Evolutionary conservation across 176 grass and related monocot species (phyloP), one percentile per base, ranked within the genome.

Genomic region (Areca catechu): DNA sequence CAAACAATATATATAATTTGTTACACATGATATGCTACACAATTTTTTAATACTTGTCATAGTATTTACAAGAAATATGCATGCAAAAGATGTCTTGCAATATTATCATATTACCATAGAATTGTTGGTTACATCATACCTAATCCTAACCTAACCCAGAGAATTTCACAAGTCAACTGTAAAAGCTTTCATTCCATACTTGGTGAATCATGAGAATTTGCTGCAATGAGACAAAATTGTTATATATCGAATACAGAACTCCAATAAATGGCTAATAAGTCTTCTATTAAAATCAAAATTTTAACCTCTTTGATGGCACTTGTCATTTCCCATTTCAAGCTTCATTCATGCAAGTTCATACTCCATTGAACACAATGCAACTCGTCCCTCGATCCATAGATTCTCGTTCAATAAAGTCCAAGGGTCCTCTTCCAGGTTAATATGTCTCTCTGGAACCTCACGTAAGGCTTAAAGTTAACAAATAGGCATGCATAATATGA

Each of bases 381-480:
- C 79, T 72, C 89, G 86, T 67, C 82, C 67, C 76, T 95, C 79
- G 75, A 95, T 60, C 90, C 86, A 95, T 49, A 86, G 64, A 28
- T 78, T 86, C 67, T 76, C 84, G 70, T 84, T 89, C 53, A 86
- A 54, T 58, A 69, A 63, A 10, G 67, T 67, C 67, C 77, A 52
- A 56, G 73, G 60, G 60, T 72, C 60, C 67, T 81, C 69, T 64
- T 53, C 59, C 55, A 76, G 62, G 50, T 62, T 74, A 59, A 51
- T 37, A 55, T 56, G 82, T 68, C 77, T 63, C 16, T 69, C 65
- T 63, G 47, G 30, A 54, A 67, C 73, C 50, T 63, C 64, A 68
- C 63, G 52, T 73, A 96, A 24, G 65, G 72, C 80, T 83, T 96
- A 56, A 56, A 68, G 18, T 43, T 24, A 27, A 27, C 25, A 27